Percentiles rank a stretch among this genome's conserved stretches.
Evolutionary conservation across 371 early-diverging fungal species (phyloP).

Genomic region (Syncephalastrum racemosum): DNA sequence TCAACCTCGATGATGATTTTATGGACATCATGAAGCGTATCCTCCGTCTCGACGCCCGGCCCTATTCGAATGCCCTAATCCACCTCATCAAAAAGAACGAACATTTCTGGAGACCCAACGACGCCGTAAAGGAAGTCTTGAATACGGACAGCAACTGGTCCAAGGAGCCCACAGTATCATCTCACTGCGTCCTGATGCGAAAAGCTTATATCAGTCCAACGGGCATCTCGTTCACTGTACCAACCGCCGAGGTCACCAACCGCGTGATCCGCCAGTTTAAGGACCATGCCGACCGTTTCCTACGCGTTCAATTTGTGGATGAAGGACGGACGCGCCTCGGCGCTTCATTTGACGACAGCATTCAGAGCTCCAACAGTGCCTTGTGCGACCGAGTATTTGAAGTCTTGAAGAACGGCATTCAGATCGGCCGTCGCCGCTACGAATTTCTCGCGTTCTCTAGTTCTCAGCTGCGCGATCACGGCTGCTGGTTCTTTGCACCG

Average conservation of each 20-base stretch:
- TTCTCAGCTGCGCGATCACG: conserved; percentile 58
- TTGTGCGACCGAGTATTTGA: conserved; percentile 47
- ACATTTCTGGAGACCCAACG: conserved; percentile 37
- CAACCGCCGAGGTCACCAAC: conserved; percentile 57
- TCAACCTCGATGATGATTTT: conserved; percentile 36
- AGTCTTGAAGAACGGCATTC: conserved; percentile 51
- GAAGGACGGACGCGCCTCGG: conserved; percentile 46
- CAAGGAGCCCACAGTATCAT: conserved; percentile 23
- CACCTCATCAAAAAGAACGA: background rate
- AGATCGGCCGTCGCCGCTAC: conserved; percentile 53
- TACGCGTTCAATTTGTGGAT: conserved; percentile 68
- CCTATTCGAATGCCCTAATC: too few relatives aligned
- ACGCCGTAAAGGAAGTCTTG: conserved; percentile 15
- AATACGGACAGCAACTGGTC: conserved; percentile 3
- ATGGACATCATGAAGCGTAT: conserved; percentile 21
- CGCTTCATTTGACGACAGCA: conserved; percentile 2
- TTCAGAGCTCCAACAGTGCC: conserved; percentile 14
- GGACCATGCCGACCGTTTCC: conserved; percentile 52
- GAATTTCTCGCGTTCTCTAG: conserved; percentile 68
- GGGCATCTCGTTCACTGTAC: conserved; percentile 49
- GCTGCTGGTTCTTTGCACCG: conserved; percentile 68
- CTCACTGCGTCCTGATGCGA: conserved; percentile 52
- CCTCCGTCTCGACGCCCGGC: conserved; percentile 25
- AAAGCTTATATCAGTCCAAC: conserved; percentile 58
- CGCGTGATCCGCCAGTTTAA: conserved; percentile 54